Percentiles rank a stretch among this genome's conserved stretches.
Conservation (phyloP, 169 alveolate genomes). For the Plasmodium gaboni region DNA sequence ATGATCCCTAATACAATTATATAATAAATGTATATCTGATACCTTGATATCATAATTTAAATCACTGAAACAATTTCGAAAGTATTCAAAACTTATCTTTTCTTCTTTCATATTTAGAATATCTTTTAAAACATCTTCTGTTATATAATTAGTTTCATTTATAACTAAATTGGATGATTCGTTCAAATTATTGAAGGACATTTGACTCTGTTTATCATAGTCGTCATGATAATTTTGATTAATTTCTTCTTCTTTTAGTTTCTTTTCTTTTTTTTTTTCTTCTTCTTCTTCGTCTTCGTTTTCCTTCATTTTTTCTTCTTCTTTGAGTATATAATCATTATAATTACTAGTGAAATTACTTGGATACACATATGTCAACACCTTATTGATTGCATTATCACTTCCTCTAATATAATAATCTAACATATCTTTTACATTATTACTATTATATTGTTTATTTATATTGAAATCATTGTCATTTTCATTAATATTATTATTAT, state of each 20-base stretch:
- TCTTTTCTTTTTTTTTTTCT: not conserved
- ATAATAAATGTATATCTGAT: conserved; percentile 21
- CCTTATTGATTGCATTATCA: too few species aligned
- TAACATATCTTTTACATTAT: not conserved
- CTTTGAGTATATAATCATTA: not conserved
- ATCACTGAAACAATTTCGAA: conserved; percentile 23
- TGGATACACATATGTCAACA: not conserved
- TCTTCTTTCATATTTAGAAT: conserved; percentile 43
- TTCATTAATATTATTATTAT: not conserved
- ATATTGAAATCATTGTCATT: not conserved
- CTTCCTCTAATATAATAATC: too few species aligned
- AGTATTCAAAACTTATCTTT: conserved; percentile 41
- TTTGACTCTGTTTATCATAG: conserved; percentile 6
- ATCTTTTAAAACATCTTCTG: conserved; percentile 46
- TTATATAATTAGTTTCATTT: conserved; percentile 45
- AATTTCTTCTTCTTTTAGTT: not conserved
- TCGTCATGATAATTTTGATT: not conserved
- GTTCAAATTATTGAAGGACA: not conserved
- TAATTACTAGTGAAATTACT: not conserved
- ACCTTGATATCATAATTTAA: conserved; percentile 37
- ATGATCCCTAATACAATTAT: conserved; percentile 11
- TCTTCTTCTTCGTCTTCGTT: not conserved
- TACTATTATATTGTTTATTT: not conserved
- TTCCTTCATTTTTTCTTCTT: not conserved
- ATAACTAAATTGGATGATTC: conserved; percentile 34